Conservation (phyloP, 1,284 basidiomycete genomes). For the Microbotryum intermedium region DNA sequence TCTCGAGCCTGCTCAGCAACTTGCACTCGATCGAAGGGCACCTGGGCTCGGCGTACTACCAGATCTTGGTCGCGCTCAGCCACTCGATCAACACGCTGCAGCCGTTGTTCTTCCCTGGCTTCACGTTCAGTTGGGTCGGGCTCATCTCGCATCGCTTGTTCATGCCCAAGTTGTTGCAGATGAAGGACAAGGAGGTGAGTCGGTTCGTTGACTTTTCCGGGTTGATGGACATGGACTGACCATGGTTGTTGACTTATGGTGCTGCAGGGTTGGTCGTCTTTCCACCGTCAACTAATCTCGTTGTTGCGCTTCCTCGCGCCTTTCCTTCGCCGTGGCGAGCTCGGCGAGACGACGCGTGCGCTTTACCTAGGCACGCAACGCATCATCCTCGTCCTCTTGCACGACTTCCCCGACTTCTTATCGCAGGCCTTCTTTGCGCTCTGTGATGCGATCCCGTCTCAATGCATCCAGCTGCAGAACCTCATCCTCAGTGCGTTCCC, state of each 20-base stretch:
- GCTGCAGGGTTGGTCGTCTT: constrained; percentile 78
- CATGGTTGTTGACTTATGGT: not conserved
- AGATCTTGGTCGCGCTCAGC: constrained; percentile 79
- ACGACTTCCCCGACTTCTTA: constrained; percentile 98
- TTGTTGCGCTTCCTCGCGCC: constrained; percentile 89
- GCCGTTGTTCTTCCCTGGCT: constrained; percentile 93
- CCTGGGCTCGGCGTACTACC: constrained; percentile 76
- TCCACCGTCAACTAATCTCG: constrained; percentile 86
- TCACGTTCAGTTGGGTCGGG: constrained; percentile 97
- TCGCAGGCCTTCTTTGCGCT: constrained; percentile 94
- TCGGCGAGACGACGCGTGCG: constrained; percentile 62
- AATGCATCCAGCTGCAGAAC: constrained; percentile 94
- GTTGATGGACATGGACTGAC: not conserved
- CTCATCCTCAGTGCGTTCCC: constrained; percentile 95
- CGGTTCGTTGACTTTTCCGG: not conserved
- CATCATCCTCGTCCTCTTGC: constrained; percentile 84
- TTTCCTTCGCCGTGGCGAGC: constrained; percentile 72
- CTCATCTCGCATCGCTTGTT: constrained; percentile 92
- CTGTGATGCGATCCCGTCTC: constrained; percentile 81
- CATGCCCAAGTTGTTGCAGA: constrained; percentile 87
- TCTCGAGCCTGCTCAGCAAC: constrained; percentile 91
- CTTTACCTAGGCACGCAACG: constrained; percentile 89
- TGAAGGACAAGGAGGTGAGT: constrained; percentile 68
- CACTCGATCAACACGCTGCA: constrained; percentile 94
- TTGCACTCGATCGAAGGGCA: constrained; percentile 72